Base-by-base conservation (phyloP, 345 rosid species). In the Cardiospermum halicacabum region DNA sequence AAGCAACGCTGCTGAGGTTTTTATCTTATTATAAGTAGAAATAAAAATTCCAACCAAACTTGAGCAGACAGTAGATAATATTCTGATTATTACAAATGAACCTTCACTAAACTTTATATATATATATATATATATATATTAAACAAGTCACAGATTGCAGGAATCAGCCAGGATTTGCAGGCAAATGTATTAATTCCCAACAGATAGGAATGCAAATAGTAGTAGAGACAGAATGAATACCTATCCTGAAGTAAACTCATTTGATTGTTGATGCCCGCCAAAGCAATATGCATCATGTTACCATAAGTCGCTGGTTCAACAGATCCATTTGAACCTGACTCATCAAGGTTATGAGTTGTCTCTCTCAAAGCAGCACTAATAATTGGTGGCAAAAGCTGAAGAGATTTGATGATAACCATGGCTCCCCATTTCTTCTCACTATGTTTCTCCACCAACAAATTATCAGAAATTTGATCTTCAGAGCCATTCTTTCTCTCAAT, bases 161-260 rank as follows among this genome's bases (percentile, higher is more conserved):
- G 45, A 30, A 11, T 56, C 26, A 43, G 27, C 27, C 25, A 12
- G 21, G 37, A 18, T 56, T 53, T 22, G 16, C 28, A 2, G 37
- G 18, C 12, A 56, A 37, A 32, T n/a, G 25, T 1, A 18, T 6
- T 36, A 62, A 24, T 59, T 51, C 26, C 3, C 2, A 60, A 21
- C 53, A 43, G 34, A 65, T 53, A 47, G 56, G 34, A 59, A 57
- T 16, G 27, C 28, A 55, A 65, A 48, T 50, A 45, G 37, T 48
- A 42, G 50, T 25, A 49, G 49, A 75, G 32, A 65, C 47, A 64
- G 4, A 22, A 31, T 26, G 39, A 36, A 28, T 85, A 95, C 99
- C 99, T 91, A 73, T 95, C 99, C 82, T 91, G 99, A 72, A 95
- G 97, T 58, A 86, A 85, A 68, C 96, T 91, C 99, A 91, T 95